Evolutionary conservation across 2,329 filamentous ascomycete species (phyloP), one percentile per base, ranked within the genome.

Genomic region (Fonsecaea pugnacius): DNA sequence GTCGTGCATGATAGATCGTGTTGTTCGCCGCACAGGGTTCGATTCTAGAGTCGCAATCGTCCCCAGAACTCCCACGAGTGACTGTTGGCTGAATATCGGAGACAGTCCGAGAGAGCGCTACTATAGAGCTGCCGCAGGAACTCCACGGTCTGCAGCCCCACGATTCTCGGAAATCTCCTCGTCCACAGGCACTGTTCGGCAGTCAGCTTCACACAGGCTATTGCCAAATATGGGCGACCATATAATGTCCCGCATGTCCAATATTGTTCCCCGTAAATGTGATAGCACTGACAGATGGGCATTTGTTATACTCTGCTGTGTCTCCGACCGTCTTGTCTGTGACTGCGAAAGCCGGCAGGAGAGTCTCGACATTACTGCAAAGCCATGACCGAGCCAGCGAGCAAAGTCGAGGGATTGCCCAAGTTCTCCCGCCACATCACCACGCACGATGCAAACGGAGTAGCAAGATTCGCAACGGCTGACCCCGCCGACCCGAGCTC

Each of bases 381-480:
- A n/a, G 36, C 48, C 32, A 65, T 65, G 63, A 50, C 63, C 16
- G 38, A 65, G n/a, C 21, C 48, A 14, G 32, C 55, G 32, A 65
- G 16, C 27, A 27, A 46, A 24, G 59, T 79, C 81, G 27, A 60
- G 16, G 63, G 63, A 38, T 50, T 67, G 24, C 67, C 67, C 16
- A 48, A 58, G 24, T 67, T 63, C 21, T 54, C 50, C 52, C 67
- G 65, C 14, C 64, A 67, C 33, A 69, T 69, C 46, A 69, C 67
- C 12, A 64, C 64, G 9, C 67, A 69, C 50, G 56, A 65, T 36
- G 48, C 55, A 27, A 59, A 67, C 2, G 67, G 67, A 9, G 52
- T 63, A 40, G 67, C 67, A 3, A 60, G 67, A 43, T 69, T 69
- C 50, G 54, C 62, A 27, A 66, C 60, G 9, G 52, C 63, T 9